Percentiles rank a stretch among this genome's conserved stretches.
These are phyloP conservation scores for Cryphonectria japonica DNA, from an alignment of 2,329 filamentous ascomycete species.

Conservation along the genomic window DNA sequence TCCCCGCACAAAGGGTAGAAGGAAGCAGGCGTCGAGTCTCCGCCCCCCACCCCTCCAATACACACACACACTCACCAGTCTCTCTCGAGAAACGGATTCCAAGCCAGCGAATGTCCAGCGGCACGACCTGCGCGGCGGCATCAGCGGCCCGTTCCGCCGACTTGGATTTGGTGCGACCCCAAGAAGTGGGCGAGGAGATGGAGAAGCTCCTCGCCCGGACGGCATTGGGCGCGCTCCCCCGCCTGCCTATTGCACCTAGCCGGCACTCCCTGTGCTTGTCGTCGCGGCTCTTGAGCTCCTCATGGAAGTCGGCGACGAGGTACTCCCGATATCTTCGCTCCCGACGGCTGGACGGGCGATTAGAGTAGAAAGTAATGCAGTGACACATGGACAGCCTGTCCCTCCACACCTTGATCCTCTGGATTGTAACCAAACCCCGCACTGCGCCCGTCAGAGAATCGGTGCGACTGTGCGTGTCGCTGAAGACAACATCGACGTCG, in stretches of 20 bases:
- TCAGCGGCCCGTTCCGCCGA: constrained; percentile 32
- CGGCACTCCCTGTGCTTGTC: constrained; percentile 51
- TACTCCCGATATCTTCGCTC: constrained; percentile 54
- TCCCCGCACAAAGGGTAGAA: no score
- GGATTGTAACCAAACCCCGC: constrained; percentile 54
- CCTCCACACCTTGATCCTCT: constrained; percentile 56
- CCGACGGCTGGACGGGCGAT: constrained; percentile 39
- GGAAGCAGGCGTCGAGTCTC: neutral
- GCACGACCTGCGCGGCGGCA: constrained; percentile 13
- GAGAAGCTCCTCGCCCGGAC: constrained; percentile 46
- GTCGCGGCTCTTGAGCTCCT: constrained; percentile 50
- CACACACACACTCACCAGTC: constrained; percentile 44
- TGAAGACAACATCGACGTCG: constrained; percentile 58
- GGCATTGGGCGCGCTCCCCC: constrained; percentile 43
- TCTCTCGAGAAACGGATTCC: constrained; percentile 54
- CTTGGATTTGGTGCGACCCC: constrained; percentile 40
- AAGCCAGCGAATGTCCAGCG: constrained; percentile 51
- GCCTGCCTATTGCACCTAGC: constrained; percentile 45
- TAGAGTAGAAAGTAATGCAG: constrained; percentile 52
- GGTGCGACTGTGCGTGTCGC: constrained; percentile 52
- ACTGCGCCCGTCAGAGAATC: constrained; percentile 53
- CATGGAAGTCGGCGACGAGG: constrained; percentile 51
- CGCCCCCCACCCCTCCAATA: neutral
- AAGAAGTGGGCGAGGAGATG: constrained; percentile 46
- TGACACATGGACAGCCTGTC: constrained; percentile 53